Evolutionary conservation across 208 protist species (phyloP).

Genomic region (Leishmania aethiopica): DNA sequence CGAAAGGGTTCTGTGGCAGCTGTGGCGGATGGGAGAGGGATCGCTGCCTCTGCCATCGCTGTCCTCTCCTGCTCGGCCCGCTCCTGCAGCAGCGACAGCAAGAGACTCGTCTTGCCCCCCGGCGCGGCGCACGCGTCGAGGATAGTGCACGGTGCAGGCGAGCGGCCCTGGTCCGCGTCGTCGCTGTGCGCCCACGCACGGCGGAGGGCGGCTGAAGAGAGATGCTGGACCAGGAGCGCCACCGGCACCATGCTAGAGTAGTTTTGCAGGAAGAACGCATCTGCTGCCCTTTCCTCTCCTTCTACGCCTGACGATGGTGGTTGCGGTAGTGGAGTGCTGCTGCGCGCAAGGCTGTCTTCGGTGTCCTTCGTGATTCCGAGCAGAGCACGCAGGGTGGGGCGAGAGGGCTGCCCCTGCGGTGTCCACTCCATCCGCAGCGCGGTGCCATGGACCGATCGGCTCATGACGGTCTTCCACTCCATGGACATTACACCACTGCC

Average conservation of each 20-base stretch:
- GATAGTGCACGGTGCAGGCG: slow-evolving; percentile 25
- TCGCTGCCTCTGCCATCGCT: slow-evolving; percentile 20
- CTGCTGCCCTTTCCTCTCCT: slow-evolving; percentile 4
- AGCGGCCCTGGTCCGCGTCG: neutral
- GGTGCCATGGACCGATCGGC: slow-evolving; percentile 18
- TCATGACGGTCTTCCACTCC: slow-evolving; percentile 38
- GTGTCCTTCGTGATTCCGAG: slow-evolving; percentile 7
- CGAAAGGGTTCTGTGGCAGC: slow-evolving; percentile 4
- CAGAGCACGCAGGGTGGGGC: slow-evolving; percentile 19
- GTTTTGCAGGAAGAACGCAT: slow-evolving; percentile 75
- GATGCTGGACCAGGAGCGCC: slow-evolving; percentile 57
- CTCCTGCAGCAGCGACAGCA: slow-evolving; percentile 57
- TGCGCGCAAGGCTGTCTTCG: neutral
- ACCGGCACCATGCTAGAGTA: slow-evolving; percentile 78
- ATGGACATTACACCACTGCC: slow-evolving; percentile 35
- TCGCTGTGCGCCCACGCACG: slow-evolving; percentile 1
- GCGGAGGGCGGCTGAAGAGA: neutral
- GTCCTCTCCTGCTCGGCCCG: slow-evolving; percentile 18
- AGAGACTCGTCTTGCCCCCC: slow-evolving; percentile 92
- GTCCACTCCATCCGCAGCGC: slow-evolving; percentile 46
- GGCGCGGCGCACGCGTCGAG: slow-evolving; percentile 94
- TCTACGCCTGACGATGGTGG: neutral
- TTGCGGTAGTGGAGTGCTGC: neutral
- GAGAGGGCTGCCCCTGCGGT: slow-evolving; percentile 45
- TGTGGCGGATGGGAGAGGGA: neutral